Conservation (phyloP, 1,284 basidiomycete genomes). For the Sanghuangporus sanghuang region DNA sequence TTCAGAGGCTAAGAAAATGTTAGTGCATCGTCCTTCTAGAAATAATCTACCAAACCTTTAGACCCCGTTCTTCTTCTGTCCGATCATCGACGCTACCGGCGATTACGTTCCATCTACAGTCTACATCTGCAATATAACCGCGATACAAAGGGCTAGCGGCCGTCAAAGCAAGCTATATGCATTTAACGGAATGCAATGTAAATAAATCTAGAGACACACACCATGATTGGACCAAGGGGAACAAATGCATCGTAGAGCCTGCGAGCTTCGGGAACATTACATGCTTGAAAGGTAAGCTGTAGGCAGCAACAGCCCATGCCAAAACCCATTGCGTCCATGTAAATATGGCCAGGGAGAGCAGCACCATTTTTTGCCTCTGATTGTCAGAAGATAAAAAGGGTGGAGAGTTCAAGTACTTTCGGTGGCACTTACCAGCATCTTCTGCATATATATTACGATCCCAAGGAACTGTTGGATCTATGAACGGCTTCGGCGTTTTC, state of each 20-base stretch:
- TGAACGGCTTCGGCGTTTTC: slow-evolving; percentile 83
- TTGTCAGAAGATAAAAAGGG: not conserved
- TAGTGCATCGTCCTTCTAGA: not conserved
- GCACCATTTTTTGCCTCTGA: slow-evolving; percentile 85
- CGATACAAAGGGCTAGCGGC: slow-evolving; percentile 94
- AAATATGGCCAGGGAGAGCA: slow-evolving; percentile 88
- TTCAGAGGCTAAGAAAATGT: slow-evolving; percentile 59
- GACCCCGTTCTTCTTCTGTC: slow-evolving; percentile 88
- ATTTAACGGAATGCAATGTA: not conserved
- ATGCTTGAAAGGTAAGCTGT: slow-evolving; percentile 97
- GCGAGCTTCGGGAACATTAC: slow-evolving; percentile 87
- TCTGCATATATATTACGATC: slow-evolving; percentile 76
- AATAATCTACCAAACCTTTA: slow-evolving; percentile 48
- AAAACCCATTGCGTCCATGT: slow-evolving; percentile 99
- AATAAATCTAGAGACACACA: slow-evolving; percentile 28
- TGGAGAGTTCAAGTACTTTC: not conserved
- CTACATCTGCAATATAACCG: slow-evolving; percentile 93
- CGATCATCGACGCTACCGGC: slow-evolving; percentile 96
- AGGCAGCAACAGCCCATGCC: slow-evolving; percentile 99
- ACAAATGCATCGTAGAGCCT: slow-evolving; percentile 93
- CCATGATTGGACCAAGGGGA: slow-evolving; percentile 92
- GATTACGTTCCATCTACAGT: slow-evolving; percentile 98
- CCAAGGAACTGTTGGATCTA: slow-evolving; percentile 88
- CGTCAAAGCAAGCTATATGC: slow-evolving; percentile 80
- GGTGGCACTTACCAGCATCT: slow-evolving; percentile 55